Evolutionary conservation across 2,329 filamentous ascomycete species (phyloP).

Genomic region (Teratosphaeria zuluensis): DNA sequence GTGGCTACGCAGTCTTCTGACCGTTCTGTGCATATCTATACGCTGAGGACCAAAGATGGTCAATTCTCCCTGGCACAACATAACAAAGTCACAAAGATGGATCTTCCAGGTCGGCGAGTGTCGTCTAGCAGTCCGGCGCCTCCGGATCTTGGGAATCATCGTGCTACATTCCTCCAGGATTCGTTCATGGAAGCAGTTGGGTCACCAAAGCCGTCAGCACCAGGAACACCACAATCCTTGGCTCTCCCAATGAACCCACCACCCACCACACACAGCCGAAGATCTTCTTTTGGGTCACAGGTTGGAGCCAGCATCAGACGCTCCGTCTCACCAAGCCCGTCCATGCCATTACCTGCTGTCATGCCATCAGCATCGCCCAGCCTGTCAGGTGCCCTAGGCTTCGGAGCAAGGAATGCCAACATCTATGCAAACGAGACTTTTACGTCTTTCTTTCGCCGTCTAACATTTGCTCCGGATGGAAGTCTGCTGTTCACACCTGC

Average conservation of each 20-base stretch:
- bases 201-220: conserved; percentile 82
- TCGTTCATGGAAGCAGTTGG: conserved; percentile 51
- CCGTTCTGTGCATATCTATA: conserved; percentile 95
- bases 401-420: conserved; percentile 68
- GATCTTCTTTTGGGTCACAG: conserved; percentile 77
- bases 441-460: conserved; percentile 88
- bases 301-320: conserved; percentile 57
- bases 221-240: conserved; percentile 83
- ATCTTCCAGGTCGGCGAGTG: conserved; percentile 77
- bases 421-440: conserved; percentile 95
- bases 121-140: conserved; percentile 89
- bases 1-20: conserved; percentile 97
- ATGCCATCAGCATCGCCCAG: conserved; percentile 91
- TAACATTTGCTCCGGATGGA: conserved; percentile 92
- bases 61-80: conserved; percentile 76
- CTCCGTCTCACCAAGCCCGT: conserved; percentile 87
- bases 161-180: conserved; percentile 53
- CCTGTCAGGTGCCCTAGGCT: conserved; percentile 49
- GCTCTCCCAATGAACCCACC: conserved; percentile 94
- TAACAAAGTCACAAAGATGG: conserved; percentile 79
- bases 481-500: conserved; percentile 45
- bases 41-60: conserved; percentile 89
- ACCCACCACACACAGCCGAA: conserved; percentile 78
- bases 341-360: conserved; percentile 85
- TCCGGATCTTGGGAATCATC: conserved; percentile 53